Evolutionary conservation across 2,329 filamentous ascomycete genomes (phyloP), one percentile per base, ranked within the genome.

Genomic region (Aspergillus sergii): DNA sequence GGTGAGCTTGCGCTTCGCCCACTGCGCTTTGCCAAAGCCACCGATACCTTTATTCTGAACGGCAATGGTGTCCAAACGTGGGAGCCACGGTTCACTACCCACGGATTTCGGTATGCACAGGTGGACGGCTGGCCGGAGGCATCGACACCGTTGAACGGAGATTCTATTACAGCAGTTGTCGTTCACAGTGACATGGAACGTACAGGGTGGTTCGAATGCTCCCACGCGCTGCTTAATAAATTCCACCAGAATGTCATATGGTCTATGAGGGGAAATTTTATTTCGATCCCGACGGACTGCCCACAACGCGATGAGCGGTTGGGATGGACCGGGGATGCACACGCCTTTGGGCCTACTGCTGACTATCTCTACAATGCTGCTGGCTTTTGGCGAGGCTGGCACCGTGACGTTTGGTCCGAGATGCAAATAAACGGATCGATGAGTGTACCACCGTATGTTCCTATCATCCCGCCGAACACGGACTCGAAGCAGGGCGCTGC

Each of bases 211-310:
- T 87, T 88, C 59, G 69, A 79, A 14, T 86, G 82, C 62, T 88
- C 85, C 0, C 72, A 88, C 58, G 56, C 59, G 1, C 67, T 9
- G 0, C 63, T 88, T 19, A 88, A 86, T 66, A 75, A 82, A 57
- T 79, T 88, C 5, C 81, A 87, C 62, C 61, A 79, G 0, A 89
- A 89, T 60, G 79, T 85, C 0, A 68, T 79, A 34, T 88, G 86
- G 86, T 82, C 81, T 4, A 86, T 87, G 81, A 79, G 80, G 48
- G 85, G 84, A 0, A 89, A 88, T 66, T 88, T 88, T 64, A 68
- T 88, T 4, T 81, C 79, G 0, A 75, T 88, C 0, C 85, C 85
- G 0, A 88, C 86, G 0, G 86, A 88, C 67, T 86, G 84, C 63
- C 84, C 85, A 0, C 84, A 86, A 63, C 78, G 84, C 0, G 84